Percentiles rank a stretch among this genome's conserved stretches.
Conservation (phyloP, 495 filamentous ascomycete genomes). For the Penicillium mononematosum region DNA sequence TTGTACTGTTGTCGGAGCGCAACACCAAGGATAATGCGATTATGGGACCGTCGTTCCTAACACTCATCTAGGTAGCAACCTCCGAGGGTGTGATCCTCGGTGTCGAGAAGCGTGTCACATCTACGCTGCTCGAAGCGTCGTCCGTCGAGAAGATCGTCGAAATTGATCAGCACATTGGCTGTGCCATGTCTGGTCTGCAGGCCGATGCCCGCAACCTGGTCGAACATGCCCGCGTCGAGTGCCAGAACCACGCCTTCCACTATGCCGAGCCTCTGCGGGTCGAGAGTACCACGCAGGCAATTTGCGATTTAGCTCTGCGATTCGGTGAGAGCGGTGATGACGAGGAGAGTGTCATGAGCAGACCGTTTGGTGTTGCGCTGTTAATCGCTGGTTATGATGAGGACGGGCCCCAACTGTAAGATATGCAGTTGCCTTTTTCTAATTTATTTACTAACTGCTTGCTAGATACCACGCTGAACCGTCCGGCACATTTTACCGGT, state of each 20-base stretch:
- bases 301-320: constrained; percentile 92
- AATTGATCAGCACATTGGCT: constrained; percentile 97
- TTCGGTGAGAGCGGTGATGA: constrained; percentile 98
- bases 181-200: constrained; percentile 96
- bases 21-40: background rate
- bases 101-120: constrained; percentile 98
- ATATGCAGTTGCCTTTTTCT: constrained; percentile 11
- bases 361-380: constrained; percentile 94
- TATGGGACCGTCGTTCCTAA: constrained; percentile 15
- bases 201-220: constrained; percentile 95
- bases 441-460: background rate
- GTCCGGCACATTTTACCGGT: constrained; percentile 96
- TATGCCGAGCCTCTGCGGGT: constrained; percentile 91
- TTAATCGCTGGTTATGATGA: constrained; percentile 97
- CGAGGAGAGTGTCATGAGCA: constrained; percentile 96
- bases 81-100: constrained; percentile 91
- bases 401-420: constrained; percentile 88
- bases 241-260: constrained; percentile 94
- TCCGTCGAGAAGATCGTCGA: constrained; percentile 99
- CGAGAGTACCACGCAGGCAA: constrained; percentile 97
- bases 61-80: constrained; percentile 68
- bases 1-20: background rate
- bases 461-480: constrained; percentile 92
- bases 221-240: constrained; percentile 96
- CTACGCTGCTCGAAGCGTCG: constrained; percentile 90